phyloP scores from a whole-genome alignment of 139 green algal species.

The Chlamydomonas applanata region DNA sequence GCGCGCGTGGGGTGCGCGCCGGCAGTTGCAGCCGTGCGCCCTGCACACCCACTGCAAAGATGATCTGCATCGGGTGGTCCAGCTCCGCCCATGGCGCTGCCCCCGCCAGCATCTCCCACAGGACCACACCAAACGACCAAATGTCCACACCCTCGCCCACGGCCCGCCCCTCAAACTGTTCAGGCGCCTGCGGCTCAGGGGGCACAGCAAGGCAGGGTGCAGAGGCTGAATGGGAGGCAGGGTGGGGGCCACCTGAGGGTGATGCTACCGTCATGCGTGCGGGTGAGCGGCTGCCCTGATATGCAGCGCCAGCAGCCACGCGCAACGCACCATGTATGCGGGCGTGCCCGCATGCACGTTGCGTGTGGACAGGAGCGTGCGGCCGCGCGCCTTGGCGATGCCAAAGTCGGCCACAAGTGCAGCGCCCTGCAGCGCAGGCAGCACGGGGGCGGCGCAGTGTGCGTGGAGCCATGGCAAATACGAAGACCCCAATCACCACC shows the following conservation, averaged over 20 bases:
- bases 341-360: constrained; percentile 69
- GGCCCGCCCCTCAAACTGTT: constrained; percentile 57
- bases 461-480: too few relatives aligned
- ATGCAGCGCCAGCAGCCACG: neutral
- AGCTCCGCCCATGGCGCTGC: constrained; percentile 64
- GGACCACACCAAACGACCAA: constrained; percentile 65
- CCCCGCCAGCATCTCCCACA: constrained; percentile 74
- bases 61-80: constrained; percentile 71
- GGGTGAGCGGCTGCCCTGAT: neutral
- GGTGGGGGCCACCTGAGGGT: too few relatives aligned
- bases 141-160: constrained; percentile 56
- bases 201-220: too few relatives aligned
- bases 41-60: constrained; percentile 66
- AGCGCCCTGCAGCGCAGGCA: constrained; percentile 17
- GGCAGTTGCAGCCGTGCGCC: constrained; percentile 59
- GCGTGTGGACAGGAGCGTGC: constrained; percentile 59
- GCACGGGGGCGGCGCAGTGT: too few relatives aligned
- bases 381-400: constrained; percentile 32
- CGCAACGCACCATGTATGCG: constrained; percentile 59
- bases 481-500: too few relatives aligned
- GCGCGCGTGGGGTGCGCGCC: constrained; percentile 20
- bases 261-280: too few relatives aligned
- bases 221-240: constrained; percentile 19
- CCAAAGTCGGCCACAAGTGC: constrained; percentile 62
- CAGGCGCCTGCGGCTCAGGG: constrained; percentile 47